phyloP scores from a whole-genome alignment of 768 basidiomycete genomes.

The Boletus tomentosulus region DNA sequence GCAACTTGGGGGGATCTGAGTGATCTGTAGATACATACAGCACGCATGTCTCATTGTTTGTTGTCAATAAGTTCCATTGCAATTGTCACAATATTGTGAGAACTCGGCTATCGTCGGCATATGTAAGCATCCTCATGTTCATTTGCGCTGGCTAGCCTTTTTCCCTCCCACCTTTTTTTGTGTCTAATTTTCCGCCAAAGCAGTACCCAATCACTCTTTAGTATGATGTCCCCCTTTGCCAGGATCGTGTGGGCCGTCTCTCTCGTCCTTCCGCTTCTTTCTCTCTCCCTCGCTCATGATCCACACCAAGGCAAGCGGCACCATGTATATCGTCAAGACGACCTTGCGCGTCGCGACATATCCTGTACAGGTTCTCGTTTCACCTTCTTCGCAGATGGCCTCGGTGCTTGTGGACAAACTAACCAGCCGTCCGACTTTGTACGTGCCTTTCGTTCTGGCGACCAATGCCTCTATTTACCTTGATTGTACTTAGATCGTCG shows the following conservation, averaged over 20 bases:
- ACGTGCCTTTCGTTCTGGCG: slow-evolving; percentile 4
- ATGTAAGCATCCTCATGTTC: slow-evolving; percentile 6
- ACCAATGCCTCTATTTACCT: slow-evolving; percentile 3
- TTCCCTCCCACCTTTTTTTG: background rate
- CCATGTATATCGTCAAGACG: slow-evolving; percentile 19
- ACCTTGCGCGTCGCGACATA: slow-evolving; percentile 24
- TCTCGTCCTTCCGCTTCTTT: slow-evolving; percentile 13
- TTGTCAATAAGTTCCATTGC: background rate
- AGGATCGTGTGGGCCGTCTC: slow-evolving; percentile 18
- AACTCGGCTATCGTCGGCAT: background rate
- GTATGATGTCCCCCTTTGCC: slow-evolving; percentile 18
- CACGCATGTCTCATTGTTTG: background rate
- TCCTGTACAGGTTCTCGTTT: slow-evolving; percentile 24
- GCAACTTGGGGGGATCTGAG: background rate
- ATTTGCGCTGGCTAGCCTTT: background rate
- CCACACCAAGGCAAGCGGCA: slow-evolving; percentile 19
- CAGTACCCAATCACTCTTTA: slow-evolving; percentile 22
- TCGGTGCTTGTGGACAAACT: slow-evolving; percentile 40
- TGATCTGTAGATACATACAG: background rate
- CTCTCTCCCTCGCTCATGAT: slow-evolving; percentile 16
- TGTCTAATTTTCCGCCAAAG: slow-evolving; percentile 5
- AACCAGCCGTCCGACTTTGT: slow-evolving; percentile 35
- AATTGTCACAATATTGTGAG: background rate
- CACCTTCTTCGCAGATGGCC: slow-evolving; percentile 40
- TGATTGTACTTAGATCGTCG: slow-evolving; percentile 45